Conservation (phyloP, 495 filamentous ascomycete species). For the Aspergillus affinis region DNA sequence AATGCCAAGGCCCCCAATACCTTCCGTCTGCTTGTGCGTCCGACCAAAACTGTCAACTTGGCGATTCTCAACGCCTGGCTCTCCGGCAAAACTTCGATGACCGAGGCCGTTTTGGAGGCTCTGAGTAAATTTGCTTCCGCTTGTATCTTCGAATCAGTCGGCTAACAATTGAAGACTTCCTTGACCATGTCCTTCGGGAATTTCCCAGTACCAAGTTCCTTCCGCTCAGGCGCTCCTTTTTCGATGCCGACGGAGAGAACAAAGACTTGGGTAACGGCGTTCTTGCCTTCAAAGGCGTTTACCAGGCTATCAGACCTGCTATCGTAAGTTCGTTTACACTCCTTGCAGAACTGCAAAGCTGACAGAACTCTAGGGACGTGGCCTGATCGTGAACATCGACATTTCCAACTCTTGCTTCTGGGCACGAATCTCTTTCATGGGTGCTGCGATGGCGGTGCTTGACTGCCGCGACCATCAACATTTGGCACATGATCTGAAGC, state of each 20-base stretch:
- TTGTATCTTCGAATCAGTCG: neutral
- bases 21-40: conserved; percentile 57
- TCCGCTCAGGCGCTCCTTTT: conserved; percentile 77
- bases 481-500: conserved; percentile 18
- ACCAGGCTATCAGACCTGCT: conserved; percentile 72
- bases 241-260: conserved; percentile 43
- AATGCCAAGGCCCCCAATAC: conserved; percentile 39
- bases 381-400: conserved; percentile 78
- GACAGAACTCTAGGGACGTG: conserved; percentile 37
- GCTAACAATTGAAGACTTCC: conserved; percentile 56
- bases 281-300: conserved; percentile 81
- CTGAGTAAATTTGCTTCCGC: conserved; percentile 55
- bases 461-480: conserved; percentile 24
- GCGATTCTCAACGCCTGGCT: conserved; percentile 65
- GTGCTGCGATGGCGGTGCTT: conserved; percentile 28
- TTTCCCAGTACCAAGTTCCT: conserved; percentile 61
- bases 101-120: conserved; percentile 68
- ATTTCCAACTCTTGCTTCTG: conserved; percentile 43
- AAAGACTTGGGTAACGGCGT: conserved; percentile 55
- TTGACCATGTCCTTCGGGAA: conserved; percentile 87
- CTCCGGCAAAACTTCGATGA: conserved; percentile 52
- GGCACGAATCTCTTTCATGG: conserved; percentile 33
- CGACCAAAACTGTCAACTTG: conserved; percentile 62
- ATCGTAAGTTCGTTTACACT: conserved; percentile 40
- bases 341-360: conserved; percentile 16